Evolutionary conservation across 768 basidiomycete species (phyloP), one percentile per base, ranked within the genome.

Genomic region (Heimioporus sp.): DNA sequence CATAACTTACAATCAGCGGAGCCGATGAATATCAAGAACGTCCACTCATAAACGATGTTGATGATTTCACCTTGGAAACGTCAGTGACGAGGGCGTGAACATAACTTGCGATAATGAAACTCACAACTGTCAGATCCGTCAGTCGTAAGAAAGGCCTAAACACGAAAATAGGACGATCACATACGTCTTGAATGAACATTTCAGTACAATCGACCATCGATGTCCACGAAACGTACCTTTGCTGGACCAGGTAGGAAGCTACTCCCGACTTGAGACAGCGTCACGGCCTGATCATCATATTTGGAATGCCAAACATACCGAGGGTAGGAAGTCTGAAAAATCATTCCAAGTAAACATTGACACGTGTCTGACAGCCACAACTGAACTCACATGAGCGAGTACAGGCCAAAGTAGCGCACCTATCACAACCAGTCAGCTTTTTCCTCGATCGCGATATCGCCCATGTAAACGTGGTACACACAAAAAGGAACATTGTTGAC

Each of bases 361-460:
- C 5, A 13, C 10, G 15, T 34, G 15, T 28, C 16, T 28, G 4
- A 10, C 21, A 20, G 30, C 12, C 24, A 28, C 7, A 19, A 17
- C 12, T n/a, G 24, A 12, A 46, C 46, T 48, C n/a, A 56, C 52
- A 30, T 6, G 24, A 46, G 20, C 20, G 4, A 10, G 6, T 9
- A 38, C 28, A 54, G 39, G 24, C 55, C 48, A 17, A 19, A 13
- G 47, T 57, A 57, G 21, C 46, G 53, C 37, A 55, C 24, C 56
- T 57, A 38, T 15, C 12, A 19, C 43, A 43, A n/a, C 2, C 2
- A 28, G 9, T 30, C 13, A 5, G 39, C 2, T 34, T 17, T 2
- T 11, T 9, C 7, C 12, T 17, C 16, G 15, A 10, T 9, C 10
- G n/a, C 21, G 39, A n/a, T 15, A 28, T 19, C 5, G 11, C 10